Percentiles rank a stretch among this genome's conserved stretches.
phyloP scores from a whole-genome alignment of 2,329 filamentous ascomycete species.

The Fusarium sp. region DNA sequence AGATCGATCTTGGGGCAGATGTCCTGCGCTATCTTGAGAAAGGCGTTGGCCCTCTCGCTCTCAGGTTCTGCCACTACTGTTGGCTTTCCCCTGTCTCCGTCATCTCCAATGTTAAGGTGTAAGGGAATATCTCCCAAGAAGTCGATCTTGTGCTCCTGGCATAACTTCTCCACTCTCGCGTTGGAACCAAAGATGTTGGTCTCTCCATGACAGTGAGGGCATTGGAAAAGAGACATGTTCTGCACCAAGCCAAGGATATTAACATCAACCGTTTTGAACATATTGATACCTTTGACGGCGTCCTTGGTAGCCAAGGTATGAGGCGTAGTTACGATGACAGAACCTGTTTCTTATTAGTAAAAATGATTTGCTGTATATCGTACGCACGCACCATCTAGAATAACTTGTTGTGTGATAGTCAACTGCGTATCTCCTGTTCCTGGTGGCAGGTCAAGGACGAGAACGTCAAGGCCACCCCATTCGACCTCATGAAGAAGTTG shows the following conservation, averaged over 20 bases:
- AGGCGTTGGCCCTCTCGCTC: constrained; percentile 78
- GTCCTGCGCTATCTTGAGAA: constrained; percentile 74
- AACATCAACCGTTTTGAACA: constrained; percentile 89
- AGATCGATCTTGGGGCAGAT: constrained; percentile 62
- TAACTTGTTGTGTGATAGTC: constrained; percentile 94
- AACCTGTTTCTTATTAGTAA: constrained; percentile 60
- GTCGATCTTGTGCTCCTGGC: constrained; percentile 77
- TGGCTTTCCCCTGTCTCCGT: constrained; percentile 87
- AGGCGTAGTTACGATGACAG: constrained; percentile 90
- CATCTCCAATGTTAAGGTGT: constrained; percentile 86
- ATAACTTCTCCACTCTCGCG: constrained; percentile 75
- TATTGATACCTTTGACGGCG: constrained; percentile 89
- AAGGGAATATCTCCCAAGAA: constrained; percentile 91
- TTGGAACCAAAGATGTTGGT: constrained; percentile 80
- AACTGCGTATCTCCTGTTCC: constrained; percentile 96
- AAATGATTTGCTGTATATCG: not conserved
- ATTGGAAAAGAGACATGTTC: constrained; percentile 90
- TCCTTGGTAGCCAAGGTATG: constrained; percentile 94
- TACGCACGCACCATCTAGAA: constrained; percentile 76
- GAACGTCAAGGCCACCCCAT: constrained; percentile 88
- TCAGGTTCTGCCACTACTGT: constrained; percentile 89
- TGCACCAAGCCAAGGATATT: constrained; percentile 88
- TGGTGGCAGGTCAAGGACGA: constrained; percentile 91
- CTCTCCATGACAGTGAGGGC: constrained; percentile 79
- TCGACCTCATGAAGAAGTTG: constrained; percentile 95